These are phyloP conservation scores for Rhizophlyctis rosea DNA, from an alignment of 192 early-diverging fungal species.

Conservation along the genomic window DNA sequence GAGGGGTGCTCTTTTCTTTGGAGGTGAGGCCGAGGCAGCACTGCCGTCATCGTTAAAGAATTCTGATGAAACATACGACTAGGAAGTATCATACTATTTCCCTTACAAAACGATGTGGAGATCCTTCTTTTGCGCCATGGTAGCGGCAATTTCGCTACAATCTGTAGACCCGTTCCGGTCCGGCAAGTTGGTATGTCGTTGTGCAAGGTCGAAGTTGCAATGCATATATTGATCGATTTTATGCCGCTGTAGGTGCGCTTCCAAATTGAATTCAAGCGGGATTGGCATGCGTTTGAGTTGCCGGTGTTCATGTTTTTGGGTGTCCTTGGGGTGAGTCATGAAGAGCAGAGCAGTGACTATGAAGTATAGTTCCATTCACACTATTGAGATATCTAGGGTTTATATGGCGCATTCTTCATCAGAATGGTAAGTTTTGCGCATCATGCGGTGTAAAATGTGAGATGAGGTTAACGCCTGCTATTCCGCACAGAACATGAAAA, in stretches of 20 bases:
- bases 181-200: constrained; percentile 78
- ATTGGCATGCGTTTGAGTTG: constrained; percentile 95
- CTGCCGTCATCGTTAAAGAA: background rate
- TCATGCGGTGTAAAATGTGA: too few species aligned
- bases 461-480: too few species aligned
- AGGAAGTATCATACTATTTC: constrained; percentile 93
- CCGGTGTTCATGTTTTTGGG: constrained; percentile 66
- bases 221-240: constrained; percentile 5
- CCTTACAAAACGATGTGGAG: constrained; percentile 95
- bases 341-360: too few species aligned
- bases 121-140: constrained; percentile 95
- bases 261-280: constrained; percentile 86
- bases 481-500: constrained; percentile 30
- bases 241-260: constrained; percentile 57
- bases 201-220: too few species aligned
- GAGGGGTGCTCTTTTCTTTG: constrained; percentile 71
- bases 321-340: constrained; percentile 64
- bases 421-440: too few species aligned
- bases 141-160: constrained; percentile 82
- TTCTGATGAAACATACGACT: background rate
- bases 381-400: constrained; percentile 25
- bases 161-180: constrained; percentile 84
- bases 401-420: constrained; percentile 53
- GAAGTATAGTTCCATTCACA: too few species aligned
- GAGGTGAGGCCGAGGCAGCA: constrained; percentile 37